A percentile compares a stretch with the other conserved stretches of the same genome.
Conservation (phyloP, 164 flowering plant genomes). For the Taxillus chinensis region DNA sequence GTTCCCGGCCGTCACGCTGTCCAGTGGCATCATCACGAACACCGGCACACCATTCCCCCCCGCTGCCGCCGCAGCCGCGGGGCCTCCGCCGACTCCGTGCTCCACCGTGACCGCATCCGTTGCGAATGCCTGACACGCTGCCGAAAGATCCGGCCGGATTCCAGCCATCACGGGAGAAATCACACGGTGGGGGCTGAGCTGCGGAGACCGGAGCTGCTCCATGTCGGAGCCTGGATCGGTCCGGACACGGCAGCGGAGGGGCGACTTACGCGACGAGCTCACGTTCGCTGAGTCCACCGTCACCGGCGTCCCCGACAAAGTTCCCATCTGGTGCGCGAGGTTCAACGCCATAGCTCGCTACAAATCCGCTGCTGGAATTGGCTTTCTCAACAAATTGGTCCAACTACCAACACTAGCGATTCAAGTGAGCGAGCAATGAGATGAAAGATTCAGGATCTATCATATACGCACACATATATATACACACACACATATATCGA, state of each 20-base stretch:
- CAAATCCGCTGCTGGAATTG: neutral
- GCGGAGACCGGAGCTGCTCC: conserved; percentile 43
- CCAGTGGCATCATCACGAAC: conserved; percentile 93
- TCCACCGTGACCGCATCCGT: conserved; percentile 10
- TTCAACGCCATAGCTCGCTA: conserved; percentile 29
- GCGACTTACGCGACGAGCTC: conserved; percentile 36
- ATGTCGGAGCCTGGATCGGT: conserved; percentile 14
- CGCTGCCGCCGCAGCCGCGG: conserved; percentile 4
- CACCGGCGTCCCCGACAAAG: conserved; percentile 13
- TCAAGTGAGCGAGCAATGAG: too few relatives aligned
- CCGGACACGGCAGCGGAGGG: conserved; percentile 30
- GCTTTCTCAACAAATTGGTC: too few relatives aligned
- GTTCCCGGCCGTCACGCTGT: conserved; percentile 69
- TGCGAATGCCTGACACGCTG: conserved; percentile 61
- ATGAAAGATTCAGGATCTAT: too few relatives aligned
- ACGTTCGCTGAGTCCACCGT: conserved; percentile 24
- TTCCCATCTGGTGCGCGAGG: conserved; percentile 43
- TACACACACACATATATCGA: too few relatives aligned
- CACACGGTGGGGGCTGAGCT: conserved; percentile 41
- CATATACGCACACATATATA: too few relatives aligned
- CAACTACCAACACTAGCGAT: too few relatives aligned
- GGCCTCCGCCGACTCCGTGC: conserved; percentile 19
- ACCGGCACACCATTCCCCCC: conserved; percentile 73
- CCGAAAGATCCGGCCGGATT: conserved; percentile 49
- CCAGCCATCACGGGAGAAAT: conserved; percentile 37